Conservation (phyloP, 2,329 filamentous ascomycete genomes). For the Arthrobotrys entomopaga region DNA sequence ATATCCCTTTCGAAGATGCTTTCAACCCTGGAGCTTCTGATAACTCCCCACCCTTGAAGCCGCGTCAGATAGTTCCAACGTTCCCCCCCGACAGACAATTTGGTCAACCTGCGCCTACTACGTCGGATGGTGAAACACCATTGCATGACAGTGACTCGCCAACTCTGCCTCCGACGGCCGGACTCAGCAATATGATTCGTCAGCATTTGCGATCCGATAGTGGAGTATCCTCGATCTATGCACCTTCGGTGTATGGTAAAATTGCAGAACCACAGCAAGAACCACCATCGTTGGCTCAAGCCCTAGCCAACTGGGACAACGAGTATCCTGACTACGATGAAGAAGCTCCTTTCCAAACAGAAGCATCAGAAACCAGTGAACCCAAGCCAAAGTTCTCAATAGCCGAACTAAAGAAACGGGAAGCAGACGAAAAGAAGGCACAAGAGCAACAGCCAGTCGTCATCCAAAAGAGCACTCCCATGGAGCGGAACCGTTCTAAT, state of each 20-base stretch:
- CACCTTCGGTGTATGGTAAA: conserved; percentile 61
- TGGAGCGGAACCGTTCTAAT: conserved; percentile 48
- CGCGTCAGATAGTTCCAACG: conserved; percentile 23
- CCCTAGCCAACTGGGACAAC: conserved; percentile 46
- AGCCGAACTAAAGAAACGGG: conserved; percentile 37
- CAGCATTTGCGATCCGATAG: conserved; percentile 86
- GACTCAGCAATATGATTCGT: conserved; percentile 82
- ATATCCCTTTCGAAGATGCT: conserved; percentile 39
- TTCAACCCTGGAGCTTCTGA: background rate
- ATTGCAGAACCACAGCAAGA: conserved; percentile 54
- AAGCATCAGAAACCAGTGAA: conserved; percentile 18
- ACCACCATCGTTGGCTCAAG: conserved; percentile 50
- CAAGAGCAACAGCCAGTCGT: conserved; percentile 8
- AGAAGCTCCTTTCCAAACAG: conserved; percentile 49
- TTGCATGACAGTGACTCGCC: conserved; percentile 73
- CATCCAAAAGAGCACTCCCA: conserved; percentile 23
- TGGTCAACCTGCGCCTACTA: background rate
- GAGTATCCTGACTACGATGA: conserved; percentile 50
- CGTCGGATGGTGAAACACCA: conserved; percentile 12
- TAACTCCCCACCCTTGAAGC: conserved; percentile 14
- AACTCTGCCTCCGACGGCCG: conserved; percentile 76
- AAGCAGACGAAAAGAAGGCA: conserved; percentile 29
- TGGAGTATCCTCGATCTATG: conserved; percentile 81
- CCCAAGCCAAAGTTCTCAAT: conserved; percentile 41
- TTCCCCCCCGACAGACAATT: conserved; percentile 29